Base-by-base conservation (phyloP, 257 asterid genomes). In the Ilex aquifolium region DNA sequence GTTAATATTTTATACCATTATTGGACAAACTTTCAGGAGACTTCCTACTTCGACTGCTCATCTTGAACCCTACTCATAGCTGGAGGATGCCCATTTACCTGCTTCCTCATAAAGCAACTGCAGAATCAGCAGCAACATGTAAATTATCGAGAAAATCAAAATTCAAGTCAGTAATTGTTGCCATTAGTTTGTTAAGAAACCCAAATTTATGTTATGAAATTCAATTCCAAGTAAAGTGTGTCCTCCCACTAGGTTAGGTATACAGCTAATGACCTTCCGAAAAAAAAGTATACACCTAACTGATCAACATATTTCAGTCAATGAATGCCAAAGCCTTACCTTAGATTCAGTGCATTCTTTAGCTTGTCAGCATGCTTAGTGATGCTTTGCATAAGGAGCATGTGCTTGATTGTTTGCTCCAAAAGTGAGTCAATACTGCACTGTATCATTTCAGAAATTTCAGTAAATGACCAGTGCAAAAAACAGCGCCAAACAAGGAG, bases 31-130 rank as follows among this genome's bases (percentile, higher is more conserved):
- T n/a, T n/a, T n/a, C n/a, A n/a, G n/a, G 79, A 76, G 68, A 71
- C 72, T 88, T 63, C 98, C 99, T 69, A 90, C 90, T 84, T 93
- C 99, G 79, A 93, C 84, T 13, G 99, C 96, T 97, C 99, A 93
- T 82, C 93, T 93, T 31, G 99, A 93, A 60, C 97, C 99, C 75
- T 82, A 90, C 71, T 89, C 95, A 46, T 73, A 63, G 65, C 74
- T 57, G 61, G 95, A 78, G 65, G 88, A 76, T 65, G 82, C 84
- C 59, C 75, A 76, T 74, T 74, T 73, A 64, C 85, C 74, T 13
- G 76, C 57, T 61, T 87, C 97, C 77, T 84, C 83, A 79, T 81
- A 94, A 74, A 81, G 89, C 77, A 85, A 70, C 97, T 93, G 88
- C 63, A 78, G 74, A 63, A 68, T 58, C 65, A 68, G 57, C 65